Evolutionary conservation across 805 yeast species (phyloP), one percentile per base, ranked within the genome.

Genomic region (Komagataella pseudopastoris): DNA sequence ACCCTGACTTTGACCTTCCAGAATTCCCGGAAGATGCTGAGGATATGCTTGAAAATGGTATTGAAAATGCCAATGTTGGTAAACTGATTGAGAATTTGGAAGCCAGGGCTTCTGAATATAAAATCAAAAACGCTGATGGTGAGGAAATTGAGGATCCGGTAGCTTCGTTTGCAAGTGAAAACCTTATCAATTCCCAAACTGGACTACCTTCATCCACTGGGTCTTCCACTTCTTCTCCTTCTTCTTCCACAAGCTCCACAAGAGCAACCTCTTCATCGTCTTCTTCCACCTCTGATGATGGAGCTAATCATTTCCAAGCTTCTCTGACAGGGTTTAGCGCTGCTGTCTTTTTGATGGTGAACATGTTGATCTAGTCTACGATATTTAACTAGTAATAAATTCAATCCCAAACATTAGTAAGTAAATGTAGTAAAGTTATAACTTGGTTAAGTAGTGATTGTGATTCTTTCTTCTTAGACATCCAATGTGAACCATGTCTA

Each of bases 1-100:
- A 74, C 52, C 72, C 73, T 16, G 66, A 71, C 53, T 77, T 77
- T 56, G 63, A 69, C 12, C 58, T 77, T n/a, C 81, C 81, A 47
- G 63, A 62, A 8, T 74, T 69, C 52, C 77, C 80, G 50, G 66
- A 62, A 46, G 77, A 70, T 18, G 68, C 73, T 52, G 56, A 68
- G 7, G 59, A 60, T 5, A 55, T 77, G 62, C 77, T 78, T 56
- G 59, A 68, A 53, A 62, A 74, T 55, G 83, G 83, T 63, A 75
- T 70, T 46, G 67, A 68, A 55, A 64, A 67, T 53, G 59, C 72
- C 23, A 72, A 76, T 50, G 58, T 67, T 51, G 83, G 83, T 54
- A 51, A 66, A 36, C 59, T 78, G 24, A 59, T 77, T 52, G 68
- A 67, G 48, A 8, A 30, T 30, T 10, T 30, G 14, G 39, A 30